Evolutionary conservation across 768 basidiomycete species (phyloP).

Genomic region (Candolleomyces aberdarensis): DNA sequence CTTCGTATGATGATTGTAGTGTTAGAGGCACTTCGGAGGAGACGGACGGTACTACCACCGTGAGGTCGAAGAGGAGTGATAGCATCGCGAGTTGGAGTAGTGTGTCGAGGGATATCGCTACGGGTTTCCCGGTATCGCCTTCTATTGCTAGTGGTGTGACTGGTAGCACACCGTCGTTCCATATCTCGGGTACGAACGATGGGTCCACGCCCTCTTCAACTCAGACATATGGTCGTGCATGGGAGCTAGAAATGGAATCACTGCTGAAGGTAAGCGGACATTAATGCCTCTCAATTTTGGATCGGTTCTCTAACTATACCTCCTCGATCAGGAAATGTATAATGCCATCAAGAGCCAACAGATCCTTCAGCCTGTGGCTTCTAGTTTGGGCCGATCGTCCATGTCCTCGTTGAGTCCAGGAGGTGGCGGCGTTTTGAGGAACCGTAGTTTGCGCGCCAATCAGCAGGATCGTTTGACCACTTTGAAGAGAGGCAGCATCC

Average conservation of each 20-base stretch:
- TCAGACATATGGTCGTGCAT: constrained; percentile 58
- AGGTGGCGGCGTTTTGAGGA: constrained; percentile 48
- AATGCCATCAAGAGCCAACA: constrained; percentile 86
- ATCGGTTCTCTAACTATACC: background rate
- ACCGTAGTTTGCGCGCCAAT: constrained; percentile 63
- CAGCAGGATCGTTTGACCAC: constrained; percentile 70
- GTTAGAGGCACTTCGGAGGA: constrained; percentile 53
- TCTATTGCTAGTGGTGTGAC: constrained; percentile 39
- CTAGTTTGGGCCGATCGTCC: constrained; percentile 43
- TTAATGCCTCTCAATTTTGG: background rate
- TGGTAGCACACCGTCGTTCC: constrained; percentile 64
- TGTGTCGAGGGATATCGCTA: constrained; percentile 57
- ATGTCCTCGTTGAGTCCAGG: constrained; percentile 59
- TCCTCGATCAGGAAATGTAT: constrained; percentile 79
- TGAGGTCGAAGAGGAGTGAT: constrained; percentile 70
- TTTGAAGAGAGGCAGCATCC: constrained; percentile 88
- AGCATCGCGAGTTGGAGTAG: constrained; percentile 87
- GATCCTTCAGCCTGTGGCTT: constrained; percentile 77
- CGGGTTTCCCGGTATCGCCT: constrained; percentile 33
- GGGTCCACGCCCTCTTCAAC: constrained; percentile 22
- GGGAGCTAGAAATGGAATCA: constrained; percentile 86
- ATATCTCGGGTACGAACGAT: constrained; percentile 29
- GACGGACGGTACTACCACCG: constrained; percentile 41
- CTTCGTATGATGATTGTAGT: constrained; percentile 62
- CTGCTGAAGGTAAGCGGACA: constrained; percentile 66